A percentile compares a stretch with the other conserved stretches of the same genome.
phyloP scores from a whole-genome alignment of 495 filamentous ascomycete genomes.

The Aspergillus funiculosus region DNA sequence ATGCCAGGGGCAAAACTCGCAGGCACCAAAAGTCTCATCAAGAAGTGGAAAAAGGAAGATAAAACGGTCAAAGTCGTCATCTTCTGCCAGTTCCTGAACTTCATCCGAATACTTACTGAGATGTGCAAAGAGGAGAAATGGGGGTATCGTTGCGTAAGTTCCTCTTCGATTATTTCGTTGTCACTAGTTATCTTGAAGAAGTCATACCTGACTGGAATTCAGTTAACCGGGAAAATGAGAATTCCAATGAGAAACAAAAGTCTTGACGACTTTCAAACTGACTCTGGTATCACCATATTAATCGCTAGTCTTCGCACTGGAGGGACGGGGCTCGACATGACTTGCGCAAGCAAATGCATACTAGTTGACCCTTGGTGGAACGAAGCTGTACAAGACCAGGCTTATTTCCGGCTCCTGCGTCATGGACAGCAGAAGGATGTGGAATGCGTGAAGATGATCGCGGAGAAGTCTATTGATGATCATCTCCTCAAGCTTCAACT shows the following conservation, averaged over 20 bases:
- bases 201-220: not conserved
- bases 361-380: conserved; percentile 60
- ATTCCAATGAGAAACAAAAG: conserved; percentile 21
- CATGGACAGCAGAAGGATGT: conserved; percentile 56
- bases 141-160: conserved; percentile 24
- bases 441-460: conserved; percentile 47
- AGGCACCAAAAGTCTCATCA: conserved; percentile 25
- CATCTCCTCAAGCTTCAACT: conserved; percentile 39
- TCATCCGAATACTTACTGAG: conserved; percentile 23
- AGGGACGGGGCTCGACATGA: conserved; percentile 48
- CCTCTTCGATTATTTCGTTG: not conserved
- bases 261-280: conserved; percentile 25
- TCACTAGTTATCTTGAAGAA: not conserved
- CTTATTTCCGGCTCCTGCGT: conserved; percentile 57
- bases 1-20: conserved; percentile 30
- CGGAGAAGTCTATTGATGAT: conserved; percentile 47
- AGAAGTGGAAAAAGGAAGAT: conserved; percentile 30
- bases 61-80: conserved; percentile 35
- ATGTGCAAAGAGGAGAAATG: conserved; percentile 28
- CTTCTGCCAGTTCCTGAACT: conserved; percentile 35
- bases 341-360: conserved; percentile 52
- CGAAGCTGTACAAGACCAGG: conserved; percentile 42
- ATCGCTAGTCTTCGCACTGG: conserved; percentile 44
- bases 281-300: conserved; percentile 27
- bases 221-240: conserved; percentile 33